These are phyloP conservation scores for Lactarius deliciosus DNA, from an alignment of 768 basidiomycete species.

Conservation along the genomic window DNA sequence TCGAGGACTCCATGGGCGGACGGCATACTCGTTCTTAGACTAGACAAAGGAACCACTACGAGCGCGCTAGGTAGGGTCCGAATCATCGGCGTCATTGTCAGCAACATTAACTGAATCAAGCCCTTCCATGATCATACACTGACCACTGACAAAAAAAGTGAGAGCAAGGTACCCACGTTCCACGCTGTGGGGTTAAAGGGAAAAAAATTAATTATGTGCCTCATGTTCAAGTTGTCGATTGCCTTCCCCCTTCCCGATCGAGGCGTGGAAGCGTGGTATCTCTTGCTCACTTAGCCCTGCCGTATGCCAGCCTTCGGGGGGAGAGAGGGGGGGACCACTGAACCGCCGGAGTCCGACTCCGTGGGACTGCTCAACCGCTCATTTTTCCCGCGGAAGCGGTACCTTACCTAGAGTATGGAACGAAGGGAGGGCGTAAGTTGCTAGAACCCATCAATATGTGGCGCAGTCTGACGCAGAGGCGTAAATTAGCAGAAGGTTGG, in stretches of 20 bases:
- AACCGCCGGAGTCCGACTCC: neutral
- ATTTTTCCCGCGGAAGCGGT: neutral
- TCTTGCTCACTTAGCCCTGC: neutral
- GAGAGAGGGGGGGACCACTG: neutral
- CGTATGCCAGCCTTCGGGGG: neutral
- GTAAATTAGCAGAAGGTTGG: slow-evolving; percentile 3
- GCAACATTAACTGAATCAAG: neutral
- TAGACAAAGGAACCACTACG: slow-evolving; percentile 4
- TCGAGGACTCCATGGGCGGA: neutral
- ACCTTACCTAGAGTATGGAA: neutral
- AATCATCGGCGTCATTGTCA: slow-evolving; percentile 20
- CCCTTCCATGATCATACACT: neutral
- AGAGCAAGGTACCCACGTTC: neutral
- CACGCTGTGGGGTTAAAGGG: neutral
- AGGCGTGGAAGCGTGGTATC: neutral
- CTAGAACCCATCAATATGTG: slow-evolving; percentile 19
- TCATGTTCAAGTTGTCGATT: neutral
- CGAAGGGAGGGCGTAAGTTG: slow-evolving; percentile 13
- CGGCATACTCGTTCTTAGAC: slow-evolving; percentile 5
- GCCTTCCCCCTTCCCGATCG: neutral
- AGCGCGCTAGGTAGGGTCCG: slow-evolving; percentile 8
- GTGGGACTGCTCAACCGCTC: neutral
- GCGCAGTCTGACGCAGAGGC: slow-evolving; percentile 11
- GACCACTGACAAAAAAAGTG: neutral
- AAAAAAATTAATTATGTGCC: neutral